Conservation (phyloP, 148 eudicot species). For the Rhododendron henanense region DNA sequence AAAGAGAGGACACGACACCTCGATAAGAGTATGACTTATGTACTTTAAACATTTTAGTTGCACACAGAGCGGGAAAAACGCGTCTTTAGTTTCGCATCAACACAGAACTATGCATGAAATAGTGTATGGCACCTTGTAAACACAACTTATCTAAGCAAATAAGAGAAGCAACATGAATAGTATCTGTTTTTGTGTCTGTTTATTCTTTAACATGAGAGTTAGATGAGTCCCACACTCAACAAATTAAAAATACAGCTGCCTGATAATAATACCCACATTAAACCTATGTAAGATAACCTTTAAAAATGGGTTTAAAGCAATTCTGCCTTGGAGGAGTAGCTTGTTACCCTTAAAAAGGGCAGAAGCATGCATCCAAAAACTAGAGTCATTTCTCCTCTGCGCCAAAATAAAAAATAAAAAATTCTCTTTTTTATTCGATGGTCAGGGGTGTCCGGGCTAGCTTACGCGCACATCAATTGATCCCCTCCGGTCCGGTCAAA, state of each 20-base stretch:
- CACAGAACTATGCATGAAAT: not conserved
- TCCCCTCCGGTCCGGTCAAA: too few relatives aligned
- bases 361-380: not conserved
- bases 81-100: too few relatives aligned
- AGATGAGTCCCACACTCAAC: not conserved
- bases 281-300: not conserved
- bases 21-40: not conserved
- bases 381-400: not conserved
- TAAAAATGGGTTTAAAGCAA: not conserved
- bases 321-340: not conserved
- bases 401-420: not conserved
- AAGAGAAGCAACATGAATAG: not conserved
- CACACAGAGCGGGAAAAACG: too few relatives aligned
- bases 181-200: not conserved
- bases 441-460: fast-evolving
- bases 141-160: not conserved
- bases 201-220: not conserved
- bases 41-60: too few relatives aligned
- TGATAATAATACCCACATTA: not conserved
- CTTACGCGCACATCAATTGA: not conserved
- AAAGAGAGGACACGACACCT: not conserved
- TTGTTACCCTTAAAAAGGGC: not conserved
- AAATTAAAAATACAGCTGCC: not conserved
- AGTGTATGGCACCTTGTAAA: not conserved
- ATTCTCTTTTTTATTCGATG: too few relatives aligned